Conservation (phyloP, 75 land plant species). For the Pinus taeda region DNA sequence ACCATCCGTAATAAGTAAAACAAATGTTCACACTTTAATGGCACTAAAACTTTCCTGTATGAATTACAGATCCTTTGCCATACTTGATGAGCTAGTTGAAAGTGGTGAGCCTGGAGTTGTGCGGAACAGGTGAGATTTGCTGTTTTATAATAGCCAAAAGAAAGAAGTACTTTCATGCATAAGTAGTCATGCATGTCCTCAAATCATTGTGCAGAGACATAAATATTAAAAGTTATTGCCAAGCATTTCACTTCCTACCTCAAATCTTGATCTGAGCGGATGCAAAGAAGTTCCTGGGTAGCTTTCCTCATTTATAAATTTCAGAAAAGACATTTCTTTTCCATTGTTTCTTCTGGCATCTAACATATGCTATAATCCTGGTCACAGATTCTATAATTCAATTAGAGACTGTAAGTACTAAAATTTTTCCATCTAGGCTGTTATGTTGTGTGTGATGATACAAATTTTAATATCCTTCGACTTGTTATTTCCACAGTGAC, state of each 20-base stretch:
- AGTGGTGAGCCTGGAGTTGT: conserved; percentile 15
- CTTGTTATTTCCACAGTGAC: too few relatives aligned
- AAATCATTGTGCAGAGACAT: too few relatives aligned
- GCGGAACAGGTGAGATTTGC: conserved; percentile 23
- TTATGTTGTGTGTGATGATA: too few relatives aligned
- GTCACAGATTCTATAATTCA: too few relatives aligned
- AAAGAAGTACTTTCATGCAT: not conserved
- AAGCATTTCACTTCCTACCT: not conserved
- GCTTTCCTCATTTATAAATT: not conserved
- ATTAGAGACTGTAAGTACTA: too few relatives aligned
- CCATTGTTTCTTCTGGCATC: too few relatives aligned
- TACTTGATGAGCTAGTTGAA: conserved; percentile 18
- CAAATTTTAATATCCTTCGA: too few relatives aligned
- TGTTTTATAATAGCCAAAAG: not conserved
- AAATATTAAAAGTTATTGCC: not conserved
- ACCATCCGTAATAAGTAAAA: not conserved
- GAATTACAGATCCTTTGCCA: conserved; percentile 34
- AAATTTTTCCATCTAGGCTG: too few relatives aligned
- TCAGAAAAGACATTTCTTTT: too few relatives aligned
- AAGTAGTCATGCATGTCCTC: not conserved
- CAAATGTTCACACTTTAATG: not conserved
- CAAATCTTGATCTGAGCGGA: not conserved
- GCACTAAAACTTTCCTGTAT: not conserved
- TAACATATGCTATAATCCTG: too few relatives aligned
- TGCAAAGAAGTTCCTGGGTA: not conserved